These are phyloP conservation scores for Gomphus sp. DNA, from an alignment of 1,284 basidiomycete genomes.

Conservation along the genomic window DNA sequence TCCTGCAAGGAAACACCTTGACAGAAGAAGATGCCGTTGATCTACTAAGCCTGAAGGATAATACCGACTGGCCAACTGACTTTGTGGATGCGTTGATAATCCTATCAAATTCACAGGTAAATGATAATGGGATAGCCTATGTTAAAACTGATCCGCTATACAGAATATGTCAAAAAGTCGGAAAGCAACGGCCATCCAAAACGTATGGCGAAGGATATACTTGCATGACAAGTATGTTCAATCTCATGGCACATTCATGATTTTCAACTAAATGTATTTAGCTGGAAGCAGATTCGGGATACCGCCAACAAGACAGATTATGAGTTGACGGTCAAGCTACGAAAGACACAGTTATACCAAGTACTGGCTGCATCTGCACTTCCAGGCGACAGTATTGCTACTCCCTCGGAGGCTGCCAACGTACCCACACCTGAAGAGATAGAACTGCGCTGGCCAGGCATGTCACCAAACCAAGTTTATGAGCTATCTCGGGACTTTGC, in stretches of 20 bases:
- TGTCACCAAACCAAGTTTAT: constrained; percentile 52
- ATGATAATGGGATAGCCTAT: constrained; percentile 11
- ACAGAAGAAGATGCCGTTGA: constrained; percentile 64
- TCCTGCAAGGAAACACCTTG: constrained; percentile 59
- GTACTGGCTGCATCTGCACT: constrained; percentile 31
- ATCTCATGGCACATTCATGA: not conserved
- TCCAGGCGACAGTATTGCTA: constrained; percentile 17
- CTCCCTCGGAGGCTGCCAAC: constrained; percentile 33
- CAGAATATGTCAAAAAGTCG: constrained; percentile 65
- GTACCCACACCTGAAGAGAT: constrained; percentile 51
- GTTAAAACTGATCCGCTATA: not conserved
- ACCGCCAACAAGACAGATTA: constrained; percentile 63
- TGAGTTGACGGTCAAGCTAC: constrained; percentile 57
- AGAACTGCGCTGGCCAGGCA: constrained; percentile 57
- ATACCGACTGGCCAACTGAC: constrained; percentile 42
- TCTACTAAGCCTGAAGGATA: constrained; percentile 64
- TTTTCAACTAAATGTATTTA: constrained; percentile 21
- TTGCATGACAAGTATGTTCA: constrained; percentile 74
- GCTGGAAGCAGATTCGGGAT: constrained; percentile 63
- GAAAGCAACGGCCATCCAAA: constrained; percentile 56
- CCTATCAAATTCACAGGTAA: constrained; percentile 45
- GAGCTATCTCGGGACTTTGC: constrained; percentile 49
- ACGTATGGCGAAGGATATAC: constrained; percentile 82
- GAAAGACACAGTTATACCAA: constrained; percentile 58
- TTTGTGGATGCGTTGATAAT: constrained; percentile 59